Base-by-base conservation (phyloP, 1,139 yeast genomes). In the Debaryomyces fabryi region DNA sequence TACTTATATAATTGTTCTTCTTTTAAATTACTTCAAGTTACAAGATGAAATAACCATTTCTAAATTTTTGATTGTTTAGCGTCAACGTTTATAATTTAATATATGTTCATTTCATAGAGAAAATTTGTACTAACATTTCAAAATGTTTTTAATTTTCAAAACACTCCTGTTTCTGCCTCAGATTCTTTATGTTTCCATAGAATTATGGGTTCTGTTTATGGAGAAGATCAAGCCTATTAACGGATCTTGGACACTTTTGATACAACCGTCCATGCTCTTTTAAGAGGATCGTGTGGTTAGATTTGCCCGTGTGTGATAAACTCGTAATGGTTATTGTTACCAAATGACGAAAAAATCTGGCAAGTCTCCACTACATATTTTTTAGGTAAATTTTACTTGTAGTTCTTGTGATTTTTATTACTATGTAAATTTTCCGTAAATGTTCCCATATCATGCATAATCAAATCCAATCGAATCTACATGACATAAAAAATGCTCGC, bases 161-260 rank as follows among this genome's bases (percentile, higher is more conserved):
- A 35, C 58, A 68, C 88, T 83, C 88, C 88, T 76, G 76, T 78
- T 83, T 83, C 89, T 83, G 89, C 88, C 87, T 76, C 86, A 75
- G 62, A 57, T 75, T 79, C 83, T 74, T 67, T 59, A 49, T 59
- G 52, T 63, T 59, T 57, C 79, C 62, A 69, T 81, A 72, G 84
- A 72, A 68, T 71, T 52, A 60, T 73, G 84, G 86, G 87, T 82
- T 79, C 86, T 83, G 67, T 55, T 81, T 60, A 76, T 69, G 88
- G 89, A 83, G 88, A 72, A 83, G 82, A 83, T 51, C 51, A 80
- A 81, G 87, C 87, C 72, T 66, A 64, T 52, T 56, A 60, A 67
- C 64, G 68, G 50, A 52, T 54, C 51, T 46, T 52, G 58, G 51
- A 56, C 63, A 62, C 67, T 60, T 60, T 72, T 73, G 78, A 74